Conservation (phyloP, 306 rosid species). For the Vachellia pachyceras region DNA sequence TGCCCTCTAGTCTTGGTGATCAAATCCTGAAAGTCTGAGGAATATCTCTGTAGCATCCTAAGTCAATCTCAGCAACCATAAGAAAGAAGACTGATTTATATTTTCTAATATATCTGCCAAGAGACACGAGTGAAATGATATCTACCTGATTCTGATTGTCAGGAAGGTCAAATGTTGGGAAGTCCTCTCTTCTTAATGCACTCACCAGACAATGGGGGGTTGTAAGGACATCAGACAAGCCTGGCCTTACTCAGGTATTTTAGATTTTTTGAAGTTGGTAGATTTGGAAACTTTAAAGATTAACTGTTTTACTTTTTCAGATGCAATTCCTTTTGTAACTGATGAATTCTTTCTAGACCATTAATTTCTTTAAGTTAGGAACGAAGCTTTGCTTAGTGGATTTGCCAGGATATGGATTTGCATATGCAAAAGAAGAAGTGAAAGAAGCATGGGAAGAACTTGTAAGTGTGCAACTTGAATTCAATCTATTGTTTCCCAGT, state of each 20-base stretch:
- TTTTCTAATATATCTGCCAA: constrained; percentile 7
- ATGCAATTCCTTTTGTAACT: constrained; percentile 26
- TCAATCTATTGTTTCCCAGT: constrained; percentile 26
- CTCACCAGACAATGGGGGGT: constrained; percentile 98
- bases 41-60: too few relatives aligned
- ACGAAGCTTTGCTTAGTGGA: constrained; percentile 81
- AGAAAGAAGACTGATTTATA: neutral
- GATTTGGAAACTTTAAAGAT: constrained; percentile 9
- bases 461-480: constrained; percentile 61
- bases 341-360: constrained; percentile 62
- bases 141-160: constrained; percentile 37
- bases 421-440: constrained; percentile 95
- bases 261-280: constrained; percentile 11
- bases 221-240: constrained; percentile 88
- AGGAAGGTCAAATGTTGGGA: constrained; percentile 98
- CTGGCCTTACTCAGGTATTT: constrained; percentile 92
- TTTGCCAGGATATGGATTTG: constrained; percentile 99
- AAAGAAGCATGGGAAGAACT: constrained; percentile 98
- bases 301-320: neutral
- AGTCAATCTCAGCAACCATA: neutral
- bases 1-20: neutral
- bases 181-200: constrained; percentile 91
- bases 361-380: constrained; percentile 84
- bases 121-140: constrained; percentile 29
- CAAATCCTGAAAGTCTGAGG: neutral